Conservation (phyloP, 2,329 filamentous ascomycete genomes). For the Leptographium flavum region DNA sequence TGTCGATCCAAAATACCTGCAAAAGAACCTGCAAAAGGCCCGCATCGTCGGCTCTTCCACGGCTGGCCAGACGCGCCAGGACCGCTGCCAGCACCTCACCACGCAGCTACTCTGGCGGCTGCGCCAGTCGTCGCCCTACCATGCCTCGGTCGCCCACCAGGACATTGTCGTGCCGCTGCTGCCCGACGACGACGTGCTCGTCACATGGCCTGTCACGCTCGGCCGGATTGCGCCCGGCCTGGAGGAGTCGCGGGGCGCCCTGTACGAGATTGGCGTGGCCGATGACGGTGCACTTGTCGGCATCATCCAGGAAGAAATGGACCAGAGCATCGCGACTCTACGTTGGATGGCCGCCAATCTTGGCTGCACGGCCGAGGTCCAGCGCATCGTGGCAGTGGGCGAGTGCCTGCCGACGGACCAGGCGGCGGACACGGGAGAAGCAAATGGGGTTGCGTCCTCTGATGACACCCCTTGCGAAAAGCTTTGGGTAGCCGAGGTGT, state of each 20-base stretch:
- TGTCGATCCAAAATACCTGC: slow-evolving; percentile 14
- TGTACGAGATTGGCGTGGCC: slow-evolving; percentile 93
- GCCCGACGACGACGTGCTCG: slow-evolving; percentile 44
- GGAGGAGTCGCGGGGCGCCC: slow-evolving; percentile 80
- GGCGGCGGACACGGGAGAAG: too few relatives aligned
- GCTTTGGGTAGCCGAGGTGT: slow-evolving; percentile 79
- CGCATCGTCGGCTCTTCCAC: slow-evolving; percentile 11
- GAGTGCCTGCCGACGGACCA: slow-evolving; percentile 52
- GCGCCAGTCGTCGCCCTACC: slow-evolving; percentile 87
- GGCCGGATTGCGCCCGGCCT: slow-evolving; percentile 59
- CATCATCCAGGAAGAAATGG: slow-evolving; percentile 76
- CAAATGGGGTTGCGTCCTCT: too few relatives aligned
- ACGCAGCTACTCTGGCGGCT: slow-evolving; percentile 91
- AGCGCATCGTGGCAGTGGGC: slow-evolving; percentile 72
- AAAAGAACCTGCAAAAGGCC: slow-evolving; percentile 15
- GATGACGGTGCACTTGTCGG: slow-evolving; percentile 89
- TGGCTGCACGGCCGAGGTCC: slow-evolving; percentile 70
- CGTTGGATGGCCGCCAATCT: slow-evolving; percentile 85
- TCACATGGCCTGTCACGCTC: slow-evolving; percentile 31
- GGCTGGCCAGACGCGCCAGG: slow-evolving; percentile 55
- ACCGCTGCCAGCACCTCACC: slow-evolving; percentile 77
- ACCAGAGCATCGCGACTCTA: slow-evolving; percentile 76
- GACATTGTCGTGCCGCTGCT: slow-evolving; percentile 57
- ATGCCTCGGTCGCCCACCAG: slow-evolving; percentile 57
- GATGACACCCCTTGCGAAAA: slow-evolving; percentile 28